A percentile compares a stretch with the other conserved stretches of the same genome.
These are phyloP conservation scores for Lachnellula hyalina DNA, from an alignment of 2,329 filamentous ascomycete species.

Conservation along the genomic window DNA sequence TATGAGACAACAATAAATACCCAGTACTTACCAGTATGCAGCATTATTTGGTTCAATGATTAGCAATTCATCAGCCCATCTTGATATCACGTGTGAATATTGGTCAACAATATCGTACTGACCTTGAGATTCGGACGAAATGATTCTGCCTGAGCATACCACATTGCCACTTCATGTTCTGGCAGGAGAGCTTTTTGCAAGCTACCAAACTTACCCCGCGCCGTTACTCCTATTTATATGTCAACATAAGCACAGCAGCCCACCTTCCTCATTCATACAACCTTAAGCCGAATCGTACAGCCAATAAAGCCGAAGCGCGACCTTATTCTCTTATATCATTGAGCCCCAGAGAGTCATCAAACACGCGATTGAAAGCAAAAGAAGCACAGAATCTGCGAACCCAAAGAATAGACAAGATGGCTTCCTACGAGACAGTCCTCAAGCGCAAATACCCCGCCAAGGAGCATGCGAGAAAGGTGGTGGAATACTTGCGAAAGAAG, in stretches of 20 bases:
- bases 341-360: not conserved
- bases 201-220: not conserved
- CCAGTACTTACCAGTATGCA: not conserved
- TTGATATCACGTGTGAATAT: not conserved
- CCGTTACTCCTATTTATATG: not conserved
- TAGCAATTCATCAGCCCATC: not conserved
- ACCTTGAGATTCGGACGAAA: not conserved
- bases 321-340: not conserved
- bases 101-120: not conserved
- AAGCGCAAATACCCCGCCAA: slow-evolving; percentile 76
- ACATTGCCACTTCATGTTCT: not conserved
- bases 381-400: not conserved
- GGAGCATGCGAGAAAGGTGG: slow-evolving; percentile 78
- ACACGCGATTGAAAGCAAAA: not conserved
- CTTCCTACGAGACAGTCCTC: slow-evolving; percentile 37
- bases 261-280: slow-evolving; percentile 4
- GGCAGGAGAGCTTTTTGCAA: not conserved
- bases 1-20: slow-evolving; percentile 1
- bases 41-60: not conserved
- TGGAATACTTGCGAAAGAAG: slow-evolving; percentile 66
- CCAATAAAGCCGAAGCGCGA: not conserved
- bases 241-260: slow-evolving; percentile 6
- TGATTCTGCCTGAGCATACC: no score
- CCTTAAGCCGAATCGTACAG: slow-evolving; percentile 1
- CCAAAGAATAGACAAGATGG: slow-evolving; percentile 12